These are phyloP conservation scores for Xanthoconium stramineum DNA, from an alignment of 768 basidiomycete genomes.

Conservation along the genomic window DNA sequence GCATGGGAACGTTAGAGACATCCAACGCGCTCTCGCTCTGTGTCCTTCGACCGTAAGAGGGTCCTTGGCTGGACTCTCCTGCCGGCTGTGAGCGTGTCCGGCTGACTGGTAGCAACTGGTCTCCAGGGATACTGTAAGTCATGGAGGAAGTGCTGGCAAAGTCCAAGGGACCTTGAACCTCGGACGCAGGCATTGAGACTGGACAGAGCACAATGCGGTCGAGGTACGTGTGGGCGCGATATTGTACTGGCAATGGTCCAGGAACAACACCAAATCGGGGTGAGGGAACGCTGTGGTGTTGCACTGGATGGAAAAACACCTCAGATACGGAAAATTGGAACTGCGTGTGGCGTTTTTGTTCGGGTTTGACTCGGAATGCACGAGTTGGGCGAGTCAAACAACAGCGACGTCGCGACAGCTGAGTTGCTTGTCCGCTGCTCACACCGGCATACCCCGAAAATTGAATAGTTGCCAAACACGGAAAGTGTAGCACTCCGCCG, in stretches of 20 bases:
- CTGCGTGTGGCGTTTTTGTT: not conserved
- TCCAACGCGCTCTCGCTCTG: slow-evolving; percentile 24
- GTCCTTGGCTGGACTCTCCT: slow-evolving; percentile 25
- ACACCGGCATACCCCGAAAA: slow-evolving; percentile 23
- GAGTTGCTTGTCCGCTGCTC: slow-evolving; percentile 8
- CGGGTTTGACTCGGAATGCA: not conserved
- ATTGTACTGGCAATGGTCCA: slow-evolving; percentile 16
- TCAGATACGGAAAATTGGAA: not conserved
- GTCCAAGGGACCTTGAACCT: slow-evolving; percentile 22
- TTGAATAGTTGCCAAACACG: slow-evolving; percentile 1
- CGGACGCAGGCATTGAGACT: slow-evolving; percentile 19
- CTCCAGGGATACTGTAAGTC: slow-evolving; percentile 9
- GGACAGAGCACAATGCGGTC: not conserved
- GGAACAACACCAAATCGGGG: slow-evolving; percentile 20
- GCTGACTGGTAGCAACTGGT: slow-evolving; percentile 5
- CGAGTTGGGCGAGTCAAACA: slow-evolving; percentile 5
- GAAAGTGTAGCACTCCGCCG: not conserved
- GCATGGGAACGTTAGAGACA: slow-evolving; percentile 7
- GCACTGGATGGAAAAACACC: not conserved
- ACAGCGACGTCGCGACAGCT: not conserved
- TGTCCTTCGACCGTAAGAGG: slow-evolving; percentile 20
- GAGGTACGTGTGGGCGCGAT: slow-evolving; percentile 1
- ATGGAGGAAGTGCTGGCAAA: slow-evolving; percentile 9
- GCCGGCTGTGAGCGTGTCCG: slow-evolving; percentile 21
- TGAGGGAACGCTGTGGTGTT: slow-evolving; percentile 2